Conservation (phyloP, 2,329 filamentous ascomycete genomes). For the Pestalotiopsis sp. region DNA sequence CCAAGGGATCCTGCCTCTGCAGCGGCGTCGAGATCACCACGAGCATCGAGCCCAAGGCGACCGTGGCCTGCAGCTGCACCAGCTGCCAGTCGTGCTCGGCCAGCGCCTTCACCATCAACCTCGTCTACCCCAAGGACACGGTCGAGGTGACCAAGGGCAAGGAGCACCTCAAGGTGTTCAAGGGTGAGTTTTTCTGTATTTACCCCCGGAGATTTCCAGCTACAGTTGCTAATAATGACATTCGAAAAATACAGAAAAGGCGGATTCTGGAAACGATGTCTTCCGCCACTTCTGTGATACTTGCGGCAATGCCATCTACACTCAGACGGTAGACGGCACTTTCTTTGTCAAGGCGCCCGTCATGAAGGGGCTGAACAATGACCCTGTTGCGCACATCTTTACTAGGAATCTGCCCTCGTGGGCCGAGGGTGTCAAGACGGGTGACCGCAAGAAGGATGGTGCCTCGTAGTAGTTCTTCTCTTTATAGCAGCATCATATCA, state of each 20-base stretch:
- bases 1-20: constrained; percentile 13
- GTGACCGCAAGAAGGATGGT: constrained; percentile 4
- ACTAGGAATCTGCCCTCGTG: constrained; percentile 9
- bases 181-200: not conserved
- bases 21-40: constrained; percentile 9
- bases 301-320: constrained; percentile 12
- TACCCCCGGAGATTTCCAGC: too few species aligned
- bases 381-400: constrained; percentile 7
- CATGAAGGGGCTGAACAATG: constrained; percentile 2
- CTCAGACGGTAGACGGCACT: constrained; percentile 6
- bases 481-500: too few species aligned
- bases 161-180: constrained; percentile 10
- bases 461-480: not conserved
- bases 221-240: too few species aligned
- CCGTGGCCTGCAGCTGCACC: constrained; percentile 13
- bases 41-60: constrained; percentile 7
- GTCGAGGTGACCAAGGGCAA: constrained; percentile 10
- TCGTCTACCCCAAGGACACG: constrained; percentile 12
- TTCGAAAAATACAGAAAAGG: not conserved
- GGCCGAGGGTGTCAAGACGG: constrained; percentile 9
- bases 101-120: constrained; percentile 10
- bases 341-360: constrained; percentile 13
- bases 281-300: constrained; percentile 13
- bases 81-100: constrained; percentile 12
- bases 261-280: constrained; percentile 13